Conservation (phyloP, 345 rosid genomes). For the Eucalyptus sp. region DNA sequence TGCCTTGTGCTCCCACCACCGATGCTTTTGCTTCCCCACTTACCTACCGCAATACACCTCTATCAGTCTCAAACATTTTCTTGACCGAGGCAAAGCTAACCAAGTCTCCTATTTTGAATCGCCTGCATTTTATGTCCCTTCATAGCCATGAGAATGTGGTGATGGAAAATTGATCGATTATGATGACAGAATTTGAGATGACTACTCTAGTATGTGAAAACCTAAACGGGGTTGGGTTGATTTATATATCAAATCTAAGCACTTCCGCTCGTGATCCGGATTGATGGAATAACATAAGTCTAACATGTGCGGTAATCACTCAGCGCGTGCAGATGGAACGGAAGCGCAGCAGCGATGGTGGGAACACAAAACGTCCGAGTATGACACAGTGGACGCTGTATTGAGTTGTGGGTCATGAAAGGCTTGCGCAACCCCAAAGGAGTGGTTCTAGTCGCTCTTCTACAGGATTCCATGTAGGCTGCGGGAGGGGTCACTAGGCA, state of each 20-base stretch:
- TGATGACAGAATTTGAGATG: not conserved
- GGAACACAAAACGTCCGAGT: not conserved
- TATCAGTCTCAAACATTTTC: not conserved
- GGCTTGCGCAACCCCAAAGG: not conserved
- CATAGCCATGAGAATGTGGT: not conserved
- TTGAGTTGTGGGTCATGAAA: not conserved
- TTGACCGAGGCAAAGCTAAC: not conserved
- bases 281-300: not conserved
- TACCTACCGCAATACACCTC: not conserved
- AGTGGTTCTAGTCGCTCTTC: not conserved
- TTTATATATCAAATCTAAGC: not conserved
- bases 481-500: not conserved
- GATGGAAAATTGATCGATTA: not conserved
- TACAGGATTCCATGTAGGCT: not conserved
- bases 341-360: not conserved
- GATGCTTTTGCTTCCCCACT: not conserved
- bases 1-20: not conserved
- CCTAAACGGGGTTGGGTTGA: fast-evolving
- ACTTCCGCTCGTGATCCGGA: not conserved
- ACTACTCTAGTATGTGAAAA: not conserved
- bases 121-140: not conserved
- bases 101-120: not conserved
- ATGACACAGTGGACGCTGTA: not conserved
- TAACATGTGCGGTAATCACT: not conserved
- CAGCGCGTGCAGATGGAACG: not conserved